Conservation (phyloP, 495 filamentous ascomycete genomes). For the Talaromyces thailandensis region DNA sequence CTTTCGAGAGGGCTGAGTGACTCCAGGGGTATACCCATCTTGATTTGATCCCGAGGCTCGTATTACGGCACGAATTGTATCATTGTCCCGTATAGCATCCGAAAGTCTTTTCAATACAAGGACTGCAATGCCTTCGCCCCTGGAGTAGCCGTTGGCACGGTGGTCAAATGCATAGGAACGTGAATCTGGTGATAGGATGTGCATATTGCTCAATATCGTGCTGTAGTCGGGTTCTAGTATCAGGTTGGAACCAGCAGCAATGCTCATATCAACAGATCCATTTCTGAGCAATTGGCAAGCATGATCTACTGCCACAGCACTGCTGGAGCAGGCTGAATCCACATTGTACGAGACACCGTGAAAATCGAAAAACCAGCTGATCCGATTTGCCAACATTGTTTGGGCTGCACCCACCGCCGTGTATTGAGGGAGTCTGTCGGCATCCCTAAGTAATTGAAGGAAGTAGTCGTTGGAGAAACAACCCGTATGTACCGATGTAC, state of each 20-base stretch:
- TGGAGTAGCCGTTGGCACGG: slow-evolving; percentile 23
- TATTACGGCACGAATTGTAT: slow-evolving; percentile 24
- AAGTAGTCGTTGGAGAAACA: slow-evolving; percentile 21
- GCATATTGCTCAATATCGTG: slow-evolving; percentile 8
- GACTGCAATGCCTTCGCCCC: slow-evolving; percentile 19
- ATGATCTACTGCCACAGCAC: slow-evolving; percentile 26
- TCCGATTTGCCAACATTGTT: slow-evolving; percentile 20
- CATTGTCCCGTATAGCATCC: slow-evolving; percentile 18
- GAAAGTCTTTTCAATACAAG: slow-evolving; percentile 21
- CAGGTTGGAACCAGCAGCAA: slow-evolving; percentile 16
- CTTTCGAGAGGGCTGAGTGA: slow-evolving; percentile 18
- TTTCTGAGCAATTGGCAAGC: slow-evolving; percentile 4
- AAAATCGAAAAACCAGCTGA: slow-evolving; percentile 16
- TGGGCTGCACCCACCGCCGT: slow-evolving; percentile 27
- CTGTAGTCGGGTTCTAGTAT: slow-evolving; percentile 14
- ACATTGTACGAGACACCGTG: slow-evolving; percentile 19
- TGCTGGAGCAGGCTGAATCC: slow-evolving; percentile 36
- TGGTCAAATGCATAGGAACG: slow-evolving; percentile 23
- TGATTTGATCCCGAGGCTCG: slow-evolving; percentile 22
- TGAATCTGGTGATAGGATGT: slow-evolving; percentile 21
- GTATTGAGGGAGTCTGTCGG: slow-evolving; percentile 13
- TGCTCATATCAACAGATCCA: slow-evolving; percentile 18
- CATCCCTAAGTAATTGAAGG: slow-evolving; percentile 17
- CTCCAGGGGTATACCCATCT: slow-evolving; percentile 24
- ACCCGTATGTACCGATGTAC: slow-evolving; percentile 12